A percentile compares a stretch with the other conserved stretches of the same genome.
Conservation (phyloP, 164 flowering plant genomes). For the Macadamia integrifolia region DNA sequence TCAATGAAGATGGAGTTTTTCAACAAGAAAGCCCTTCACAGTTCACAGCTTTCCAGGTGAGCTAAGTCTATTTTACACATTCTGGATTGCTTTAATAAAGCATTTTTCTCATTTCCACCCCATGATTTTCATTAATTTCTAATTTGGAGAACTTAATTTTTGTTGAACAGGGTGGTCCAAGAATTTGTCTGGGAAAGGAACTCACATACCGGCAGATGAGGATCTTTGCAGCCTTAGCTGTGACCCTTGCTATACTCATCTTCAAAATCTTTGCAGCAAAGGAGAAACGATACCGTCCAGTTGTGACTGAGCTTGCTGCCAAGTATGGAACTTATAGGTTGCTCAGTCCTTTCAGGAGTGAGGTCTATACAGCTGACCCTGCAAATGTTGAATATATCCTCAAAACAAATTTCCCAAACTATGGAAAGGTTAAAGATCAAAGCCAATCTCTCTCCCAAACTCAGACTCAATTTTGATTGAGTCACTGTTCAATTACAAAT, state of each 20-base stretch:
- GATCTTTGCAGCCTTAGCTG: not conserved
- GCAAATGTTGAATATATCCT: slow-evolving; percentile 55
- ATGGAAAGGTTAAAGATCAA: slow-evolving; percentile 40
- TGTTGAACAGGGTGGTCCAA: not conserved
- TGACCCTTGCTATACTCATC: not conserved
- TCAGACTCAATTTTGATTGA: too few relatives aligned
- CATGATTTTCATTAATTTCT: too few relatives aligned
- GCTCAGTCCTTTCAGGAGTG: slow-evolving; percentile 31
- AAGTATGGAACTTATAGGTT: slow-evolving; percentile 48
- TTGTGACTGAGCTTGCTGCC: slow-evolving; percentile 48
- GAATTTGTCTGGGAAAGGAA: not conserved
- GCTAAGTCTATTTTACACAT: too few relatives aligned
- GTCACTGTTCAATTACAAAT: too few relatives aligned
- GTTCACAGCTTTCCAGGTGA: slow-evolving; percentile 72
- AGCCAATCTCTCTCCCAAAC: too few relatives aligned
- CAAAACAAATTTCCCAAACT: slow-evolving; percentile 52
- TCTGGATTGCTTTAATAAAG: too few relatives aligned
- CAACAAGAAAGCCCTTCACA: slow-evolving; percentile 62
- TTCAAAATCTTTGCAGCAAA: not conserved
- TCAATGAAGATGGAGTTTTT: slow-evolving; percentile 53
- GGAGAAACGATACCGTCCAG: slow-evolving; percentile 36
- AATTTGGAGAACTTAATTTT: not conserved
- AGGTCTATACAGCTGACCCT: slow-evolving; percentile 50
- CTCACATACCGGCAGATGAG: not conserved
- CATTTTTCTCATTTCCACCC: too few relatives aligned